These are phyloP conservation scores for Capsicum chinense DNA, from an alignment of 257 asterid species.

Conservation along the genomic window DNA sequence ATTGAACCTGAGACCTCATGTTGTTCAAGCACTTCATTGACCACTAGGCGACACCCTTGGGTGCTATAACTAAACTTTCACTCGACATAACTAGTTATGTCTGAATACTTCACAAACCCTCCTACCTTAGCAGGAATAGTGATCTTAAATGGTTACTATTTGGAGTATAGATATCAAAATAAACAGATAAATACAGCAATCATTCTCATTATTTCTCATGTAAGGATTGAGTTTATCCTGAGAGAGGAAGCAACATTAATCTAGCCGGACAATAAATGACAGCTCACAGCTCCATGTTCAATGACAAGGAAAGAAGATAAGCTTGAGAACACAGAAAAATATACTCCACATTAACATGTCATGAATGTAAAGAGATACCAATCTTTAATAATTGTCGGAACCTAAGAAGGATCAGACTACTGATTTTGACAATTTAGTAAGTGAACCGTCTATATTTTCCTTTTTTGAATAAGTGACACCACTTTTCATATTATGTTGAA, in stretches of 20 bases:
- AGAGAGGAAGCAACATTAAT: background rate
- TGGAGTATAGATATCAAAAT: background rate
- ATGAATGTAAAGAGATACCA: background rate
- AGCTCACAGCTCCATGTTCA: background rate
- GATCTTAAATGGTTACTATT: background rate
- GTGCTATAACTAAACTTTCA: background rate
- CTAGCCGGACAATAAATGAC: background rate
- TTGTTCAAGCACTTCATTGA: too few species aligned
- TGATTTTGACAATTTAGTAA: background rate
- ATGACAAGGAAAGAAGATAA: background rate
- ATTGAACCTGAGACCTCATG: too few species aligned
- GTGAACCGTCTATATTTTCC: background rate
- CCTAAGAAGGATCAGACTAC: background rate
- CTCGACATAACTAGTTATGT: background rate
- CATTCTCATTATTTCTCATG: background rate
- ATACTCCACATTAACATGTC: background rate
- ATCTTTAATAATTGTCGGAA: background rate
- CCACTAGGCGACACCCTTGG: too few species aligned
- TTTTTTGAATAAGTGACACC: background rate
- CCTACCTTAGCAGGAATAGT: background rate
- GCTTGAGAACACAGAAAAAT: background rate
- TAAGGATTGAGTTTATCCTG: background rate
- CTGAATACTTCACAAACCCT: background rate
- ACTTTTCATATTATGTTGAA: background rate
- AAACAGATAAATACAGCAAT: conserved; percentile 4